Evolutionary conservation across 371 early-diverging fungal genomes (phyloP), one percentile per base, ranked within the genome.

Genomic region (Dinochytrium kinnereticum): DNA sequence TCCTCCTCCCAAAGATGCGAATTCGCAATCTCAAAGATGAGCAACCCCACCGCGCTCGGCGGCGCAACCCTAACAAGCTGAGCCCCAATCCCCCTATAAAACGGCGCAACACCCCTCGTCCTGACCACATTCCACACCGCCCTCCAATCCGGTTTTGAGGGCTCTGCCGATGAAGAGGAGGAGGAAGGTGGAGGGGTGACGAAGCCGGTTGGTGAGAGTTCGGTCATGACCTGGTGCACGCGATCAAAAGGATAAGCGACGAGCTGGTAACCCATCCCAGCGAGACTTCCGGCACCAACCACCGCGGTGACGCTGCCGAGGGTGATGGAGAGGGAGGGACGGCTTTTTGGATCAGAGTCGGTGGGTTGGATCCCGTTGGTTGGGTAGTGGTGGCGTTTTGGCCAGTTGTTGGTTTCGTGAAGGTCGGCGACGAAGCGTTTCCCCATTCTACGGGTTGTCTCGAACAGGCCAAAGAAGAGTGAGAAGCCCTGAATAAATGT

Each of bases 381-480:
- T 15, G 50, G 53, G n/a, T 28, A 28, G 65, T 30, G 33, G 51
- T 31, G 38, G 33, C 31, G 64, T 15, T 15, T 7, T 13, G 64
- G 40, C 68, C 24, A 51, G 7, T 49, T 39, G 13, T 33, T 49
- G 26, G 30, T 31, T 59, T 39, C 28, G 31, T 70, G 37, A 13
- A 21, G 37, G 55, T 34, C 53, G 5, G 30, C 28, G 37, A 79
- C 81, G 36, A 71, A 21, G 28, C 71, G 68, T 50, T 84, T 81
- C 21, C 82, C 82, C 15, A 65, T 15, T 24, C 75, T 64, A 0
- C 80, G 74, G n/a, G 76, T n/a, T 28, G 67, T 73, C 40, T 85
- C 83, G 68, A 82, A 85, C 10, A 81, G 39, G 26, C 81, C 81
- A 70, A 85, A 85, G 64, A 85, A 85, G 69, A 82, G 50, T 1